Base-by-base conservation (phyloP, 2,329 filamentous ascomycete species). In the Magnaporthiopsis rhizophila region DNA sequence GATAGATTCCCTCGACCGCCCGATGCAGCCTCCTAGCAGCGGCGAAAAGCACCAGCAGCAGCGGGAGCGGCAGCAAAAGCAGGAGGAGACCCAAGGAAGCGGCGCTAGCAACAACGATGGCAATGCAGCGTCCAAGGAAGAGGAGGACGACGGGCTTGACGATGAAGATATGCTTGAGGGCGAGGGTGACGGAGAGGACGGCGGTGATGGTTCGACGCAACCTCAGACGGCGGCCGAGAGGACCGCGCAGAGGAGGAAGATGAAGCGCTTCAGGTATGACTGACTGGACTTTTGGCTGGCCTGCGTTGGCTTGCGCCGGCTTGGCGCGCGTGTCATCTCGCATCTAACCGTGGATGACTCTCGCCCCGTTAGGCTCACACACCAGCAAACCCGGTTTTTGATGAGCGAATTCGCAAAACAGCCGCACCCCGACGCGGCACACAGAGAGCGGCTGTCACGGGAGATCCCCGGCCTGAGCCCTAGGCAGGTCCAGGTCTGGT, bases 331-430 rank as follows among this genome's bases (percentile, higher is more conserved):
- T 21, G 13, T 7, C 15, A 15, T 50, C 38, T 58, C 21, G 28
- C 56, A 58, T 26, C 56, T 58, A 30, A 58, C 56, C 24, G 28
- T 28, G 6, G 12, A 13, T 58, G 12, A 9, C 8, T 15, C 9
- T 26, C 13, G 24, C 15, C 24, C 58, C 18, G 5, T 21, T 34
- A 96, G 93, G 69, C 86, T 98, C 68, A 97, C 93, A 0, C 93
- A 97, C 75, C 94, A 95, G 71, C 94, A 98, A 81, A 97, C 94
- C n/a, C 88, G 94, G 18, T 98, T 96, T 71, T 80, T 98, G 65
- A 96, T 97, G 92, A 97, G 91, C 76, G 93, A 98, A 74, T 98
- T 97, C 72, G 90, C 92, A 65, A 92, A 95, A 71, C 92, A 98
- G 74, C 91, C 93, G 30, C 93, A 97, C 74, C 93, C 93, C 9